Base-by-base conservation (phyloP, 2,329 filamentous ascomycete genomes). In the Fusarium bulbicola region DNA sequence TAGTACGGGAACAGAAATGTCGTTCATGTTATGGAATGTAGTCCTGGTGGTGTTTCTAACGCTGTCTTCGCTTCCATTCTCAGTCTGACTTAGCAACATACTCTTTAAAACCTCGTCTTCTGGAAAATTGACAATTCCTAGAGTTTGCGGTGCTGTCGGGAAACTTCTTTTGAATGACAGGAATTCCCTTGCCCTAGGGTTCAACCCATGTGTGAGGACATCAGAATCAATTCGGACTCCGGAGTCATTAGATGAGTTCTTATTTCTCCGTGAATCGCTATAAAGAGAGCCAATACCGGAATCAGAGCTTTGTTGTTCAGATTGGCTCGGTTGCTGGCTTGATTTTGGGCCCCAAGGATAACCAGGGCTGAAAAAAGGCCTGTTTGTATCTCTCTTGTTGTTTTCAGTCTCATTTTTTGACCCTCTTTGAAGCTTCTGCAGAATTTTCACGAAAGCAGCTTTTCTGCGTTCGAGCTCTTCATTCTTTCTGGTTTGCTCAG, bases 101-200 rank as follows among this genome's bases (percentile, higher is more conserved):
- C 39, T 52, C 28, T 34, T 28, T 9, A 40, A 15, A 11, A 28
- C 10, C 6, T 13, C 30, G 24, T 59, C 40, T 6, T 43, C 30
- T 28, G 47, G 24, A 9, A 24, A 26, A 3, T 59, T 46, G 14
- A 34, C 18, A 20, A 26, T 21, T 12, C 39, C 47, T 32, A 40
- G 50, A 14, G 37, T 50, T 11, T 50, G 50, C 32, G 39, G 37
- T 32, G 36, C 13, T 9, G 40, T 15, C 14, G 26, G 21, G 18
- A 63, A 62, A 21, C 47, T 54, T 16, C 49, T 59, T 18, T 54
- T 70, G 36, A 81, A 75, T 2, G 80, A 81, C 14, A 81, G 68
- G 54, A 82, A 81, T 47, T 82, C 80, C 61, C 80, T 78, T 43
- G 80, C 80, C 65, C 73, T 78, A 9, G 80, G 80, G 49, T 82